phyloP scores from a whole-genome alignment of 2,329 filamentous ascomycete species.

The Aspergillus vadensis region DNA sequence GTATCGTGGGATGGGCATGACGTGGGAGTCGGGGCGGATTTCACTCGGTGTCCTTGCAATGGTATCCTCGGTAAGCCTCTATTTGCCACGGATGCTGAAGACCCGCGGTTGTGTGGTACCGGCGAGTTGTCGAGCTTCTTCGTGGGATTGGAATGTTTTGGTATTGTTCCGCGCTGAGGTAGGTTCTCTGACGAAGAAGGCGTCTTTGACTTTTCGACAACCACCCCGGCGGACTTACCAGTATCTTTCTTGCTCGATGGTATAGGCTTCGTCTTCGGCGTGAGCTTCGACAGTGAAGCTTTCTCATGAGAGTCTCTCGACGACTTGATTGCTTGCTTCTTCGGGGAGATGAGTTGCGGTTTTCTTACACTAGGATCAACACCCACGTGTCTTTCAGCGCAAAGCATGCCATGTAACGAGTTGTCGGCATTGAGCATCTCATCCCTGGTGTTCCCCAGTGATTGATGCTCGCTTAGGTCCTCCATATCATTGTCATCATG shows the following conservation, averaged over 20 bases:
- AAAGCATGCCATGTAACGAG: background rate
- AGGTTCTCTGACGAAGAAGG: constrained; percentile 1
- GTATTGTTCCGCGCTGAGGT: constrained; percentile 21
- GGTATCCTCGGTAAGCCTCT: constrained; percentile 32
- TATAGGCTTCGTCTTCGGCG: constrained; percentile 37
- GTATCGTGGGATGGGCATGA: constrained; percentile 18
- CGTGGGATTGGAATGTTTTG: constrained; percentile 14
- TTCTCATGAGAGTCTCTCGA: constrained; percentile 29
- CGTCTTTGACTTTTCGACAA: constrained; percentile 18
- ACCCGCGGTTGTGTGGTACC: constrained; percentile 1
- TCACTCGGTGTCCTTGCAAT: constrained; percentile 26
- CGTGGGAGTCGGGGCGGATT: constrained; percentile 28
- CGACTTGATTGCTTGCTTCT: background rate
- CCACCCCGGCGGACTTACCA: constrained; percentile 25
- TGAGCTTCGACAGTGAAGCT: constrained; percentile 34
- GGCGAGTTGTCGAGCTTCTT: constrained; percentile 15
- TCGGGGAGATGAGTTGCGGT: background rate
- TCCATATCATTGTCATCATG: background rate
- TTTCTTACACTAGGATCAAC: background rate
- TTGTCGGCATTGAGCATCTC: background rate
- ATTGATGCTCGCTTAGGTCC: background rate
- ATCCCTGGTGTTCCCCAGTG: background rate
- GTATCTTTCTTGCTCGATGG: constrained; percentile 28
- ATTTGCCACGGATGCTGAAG: constrained; percentile 29
- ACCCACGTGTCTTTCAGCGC: background rate